Conservation (phyloP, 495 filamentous ascomycete genomes). For the Xylaria flabelliformis region DNA sequence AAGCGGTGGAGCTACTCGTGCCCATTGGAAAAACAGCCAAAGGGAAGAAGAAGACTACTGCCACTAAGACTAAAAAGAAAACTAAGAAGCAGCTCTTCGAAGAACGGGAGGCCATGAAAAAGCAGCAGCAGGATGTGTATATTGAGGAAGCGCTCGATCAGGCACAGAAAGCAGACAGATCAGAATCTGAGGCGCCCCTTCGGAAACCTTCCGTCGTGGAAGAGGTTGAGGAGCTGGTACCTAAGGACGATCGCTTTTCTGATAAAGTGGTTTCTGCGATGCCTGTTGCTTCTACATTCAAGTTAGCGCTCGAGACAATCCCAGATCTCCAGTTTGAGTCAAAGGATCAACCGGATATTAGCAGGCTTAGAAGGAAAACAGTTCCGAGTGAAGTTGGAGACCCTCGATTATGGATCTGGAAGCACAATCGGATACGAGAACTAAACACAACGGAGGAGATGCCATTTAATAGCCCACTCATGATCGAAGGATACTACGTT, state of each 20-base stretch:
- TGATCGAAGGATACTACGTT: slow-evolving; percentile 89
- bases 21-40: slow-evolving; percentile 34
- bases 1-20: slow-evolving; percentile 34
- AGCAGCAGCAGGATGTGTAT: slow-evolving; percentile 51
- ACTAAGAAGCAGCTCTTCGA: slow-evolving; percentile 76
- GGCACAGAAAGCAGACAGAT: slow-evolving; percentile 39
- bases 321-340: slow-evolving; percentile 51
- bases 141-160: slow-evolving; percentile 39
- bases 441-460: slow-evolving; percentile 64
- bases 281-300: slow-evolving; percentile 33
- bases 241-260: slow-evolving; percentile 39
- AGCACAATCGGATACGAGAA: slow-evolving; percentile 85
- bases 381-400: slow-evolving; percentile 64
- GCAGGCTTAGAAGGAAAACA: slow-evolving; percentile 84
- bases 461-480: slow-evolving; percentile 50
- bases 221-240: slow-evolving; percentile 26
- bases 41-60: slow-evolving; percentile 50
- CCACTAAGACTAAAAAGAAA: slow-evolving; percentile 65
- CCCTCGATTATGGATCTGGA: slow-evolving; percentile 83
- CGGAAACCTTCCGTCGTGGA: slow-evolving; percentile 25
- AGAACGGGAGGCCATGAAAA: slow-evolving; percentile 68
- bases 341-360: slow-evolving; percentile 77
- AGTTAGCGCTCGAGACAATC: slow-evolving; percentile 34
- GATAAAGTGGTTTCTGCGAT: slow-evolving; percentile 39
- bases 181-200: slow-evolving; percentile 35